Percentiles rank a stretch among this genome's conserved stretches.
Evolutionary conservation across 2,329 filamentous ascomycete species (phyloP).

Genomic region (Botrytis medusae): DNA sequence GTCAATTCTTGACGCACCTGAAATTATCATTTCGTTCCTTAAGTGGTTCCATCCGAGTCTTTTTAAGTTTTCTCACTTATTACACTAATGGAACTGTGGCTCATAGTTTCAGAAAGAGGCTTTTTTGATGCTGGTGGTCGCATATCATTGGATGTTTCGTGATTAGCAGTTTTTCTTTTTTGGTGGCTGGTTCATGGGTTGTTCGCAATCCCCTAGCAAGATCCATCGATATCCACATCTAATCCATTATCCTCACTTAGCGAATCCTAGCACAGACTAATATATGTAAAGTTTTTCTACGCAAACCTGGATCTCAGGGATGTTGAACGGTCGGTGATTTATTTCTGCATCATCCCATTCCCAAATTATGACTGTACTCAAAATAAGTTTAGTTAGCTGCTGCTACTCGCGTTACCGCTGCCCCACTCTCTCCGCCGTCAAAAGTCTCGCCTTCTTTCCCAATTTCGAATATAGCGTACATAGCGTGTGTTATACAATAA

Average conservation of each 20-base stretch:
- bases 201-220: slow-evolving; percentile 11
- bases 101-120: slow-evolving; percentile 20
- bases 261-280: background rate
- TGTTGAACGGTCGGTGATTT: slow-evolving; percentile 17
- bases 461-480: slow-evolving; percentile 16
- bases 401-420: slow-evolving; percentile 3
- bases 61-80: background rate
- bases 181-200: slow-evolving; percentile 15
- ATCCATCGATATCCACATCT: background rate
- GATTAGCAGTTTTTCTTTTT: background rate
- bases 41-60: slow-evolving; percentile 7
- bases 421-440: slow-evolving; percentile 15
- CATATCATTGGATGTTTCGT: slow-evolving; percentile 20
- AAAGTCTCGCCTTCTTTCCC: slow-evolving; percentile 8
- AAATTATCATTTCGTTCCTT: slow-evolving; percentile 9
- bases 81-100: slow-evolving; percentile 12
- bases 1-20: slow-evolving; percentile 11
- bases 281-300: slow-evolving; percentile 4
- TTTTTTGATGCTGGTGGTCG: background rate
- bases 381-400: background rate
- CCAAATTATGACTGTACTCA: slow-evolving; percentile 1
- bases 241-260: background rate
- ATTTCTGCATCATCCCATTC: slow-evolving; percentile 18
- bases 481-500: background rate
- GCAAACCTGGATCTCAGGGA: background rate